These are phyloP conservation scores for Clavispora phyllophila DNA, from an alignment of 805 yeast species.

Conservation along the genomic window DNA sequence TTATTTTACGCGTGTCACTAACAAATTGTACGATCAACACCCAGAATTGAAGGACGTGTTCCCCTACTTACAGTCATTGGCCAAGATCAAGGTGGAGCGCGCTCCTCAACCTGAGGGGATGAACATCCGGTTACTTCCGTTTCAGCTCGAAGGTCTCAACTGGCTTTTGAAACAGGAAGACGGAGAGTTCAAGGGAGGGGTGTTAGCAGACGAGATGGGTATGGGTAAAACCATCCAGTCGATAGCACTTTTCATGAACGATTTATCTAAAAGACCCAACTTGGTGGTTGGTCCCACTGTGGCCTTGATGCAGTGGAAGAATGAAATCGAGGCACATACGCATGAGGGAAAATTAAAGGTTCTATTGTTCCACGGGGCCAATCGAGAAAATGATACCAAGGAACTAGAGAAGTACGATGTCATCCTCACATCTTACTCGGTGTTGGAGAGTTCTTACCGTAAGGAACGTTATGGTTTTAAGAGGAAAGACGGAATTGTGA, in stretches of 20 bases:
- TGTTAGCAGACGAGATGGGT: constrained; percentile 98
- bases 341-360: constrained; percentile 58
- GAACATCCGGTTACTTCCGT: constrained; percentile 72
- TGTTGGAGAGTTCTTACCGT: constrained; percentile 79
- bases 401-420: constrained; percentile 69
- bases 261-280: constrained; percentile 63
- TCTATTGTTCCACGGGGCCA: constrained; percentile 81
- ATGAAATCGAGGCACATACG: constrained; percentile 85
- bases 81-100: constrained; percentile 44
- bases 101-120: constrained; percentile 78
- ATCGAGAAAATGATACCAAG: constrained; percentile 52
- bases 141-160: constrained; percentile 87
- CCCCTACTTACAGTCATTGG: constrained; percentile 49
- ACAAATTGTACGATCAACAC: constrained; percentile 64
- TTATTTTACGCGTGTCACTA: constrained; percentile 65
- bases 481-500: constrained; percentile 62
- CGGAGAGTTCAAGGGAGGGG: constrained; percentile 77
- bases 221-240: constrained; percentile 99
- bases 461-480: constrained; percentile 81
- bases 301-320: constrained; percentile 97
- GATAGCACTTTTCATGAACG: constrained; percentile 77
- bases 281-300: constrained; percentile 97
- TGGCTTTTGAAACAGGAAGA: constrained; percentile 87
- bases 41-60: constrained; percentile 75
- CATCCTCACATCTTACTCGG: constrained; percentile 87